Percentiles rank a stretch among this genome's conserved stretches.
Conservation (phyloP, 2,329 filamentous ascomycete genomes). For the Leptographium lundbergii region DNA sequence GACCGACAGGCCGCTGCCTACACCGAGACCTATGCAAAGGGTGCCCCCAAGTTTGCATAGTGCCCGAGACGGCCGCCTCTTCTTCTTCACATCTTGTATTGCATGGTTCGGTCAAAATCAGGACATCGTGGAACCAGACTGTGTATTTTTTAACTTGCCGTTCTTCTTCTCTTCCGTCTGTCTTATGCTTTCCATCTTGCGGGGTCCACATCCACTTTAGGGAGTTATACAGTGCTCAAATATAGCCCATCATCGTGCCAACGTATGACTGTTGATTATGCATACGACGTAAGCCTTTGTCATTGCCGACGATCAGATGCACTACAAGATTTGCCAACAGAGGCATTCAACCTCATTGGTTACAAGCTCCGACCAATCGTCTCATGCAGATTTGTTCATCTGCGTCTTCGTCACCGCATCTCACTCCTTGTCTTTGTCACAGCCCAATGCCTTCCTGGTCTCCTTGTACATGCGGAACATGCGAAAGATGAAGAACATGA, state of each 20-base stretch:
- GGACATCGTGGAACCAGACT: neutral
- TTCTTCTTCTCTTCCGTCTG: neutral
- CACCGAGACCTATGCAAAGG: conserved; percentile 58
- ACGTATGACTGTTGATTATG: no score
- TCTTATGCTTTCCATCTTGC: neutral
- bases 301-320: no score
- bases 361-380: no score
- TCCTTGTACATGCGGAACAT: conserved; percentile 2
- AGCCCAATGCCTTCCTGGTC: neutral
- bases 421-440: neutral
- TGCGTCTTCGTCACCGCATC: neutral
- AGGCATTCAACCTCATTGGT: no score
- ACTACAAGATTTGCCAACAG: no score
- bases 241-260: no score
- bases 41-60: conserved; percentile 11
- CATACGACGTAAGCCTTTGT: no score
- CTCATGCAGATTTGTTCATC: neutral
- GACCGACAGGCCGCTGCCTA: conserved; percentile 65
- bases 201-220: neutral
- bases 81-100: neutral
- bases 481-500: neutral
- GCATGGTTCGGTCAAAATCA: neutral
- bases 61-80: neutral
- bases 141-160: neutral
- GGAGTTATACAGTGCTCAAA: no score